Evolutionary conservation across 1,139 yeast genomes (phyloP).

Genomic region (Yamadazyma trypodendri): DNA sequence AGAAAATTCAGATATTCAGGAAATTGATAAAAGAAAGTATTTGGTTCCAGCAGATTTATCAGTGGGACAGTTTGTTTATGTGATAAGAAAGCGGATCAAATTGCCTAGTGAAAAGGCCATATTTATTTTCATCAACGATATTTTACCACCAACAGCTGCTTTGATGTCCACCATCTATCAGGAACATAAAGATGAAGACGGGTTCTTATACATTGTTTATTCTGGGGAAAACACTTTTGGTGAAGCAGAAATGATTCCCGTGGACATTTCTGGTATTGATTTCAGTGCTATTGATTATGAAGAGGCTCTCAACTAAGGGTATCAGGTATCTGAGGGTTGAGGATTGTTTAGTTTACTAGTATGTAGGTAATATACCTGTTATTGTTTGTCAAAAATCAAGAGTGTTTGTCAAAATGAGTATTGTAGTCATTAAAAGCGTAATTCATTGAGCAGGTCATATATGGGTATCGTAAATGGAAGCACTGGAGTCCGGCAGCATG

Average conservation of each 20-base stretch:
- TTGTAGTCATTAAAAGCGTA: no score
- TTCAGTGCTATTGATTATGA: slow-evolving; percentile 10
- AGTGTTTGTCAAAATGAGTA: no score
- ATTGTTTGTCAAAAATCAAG: no score
- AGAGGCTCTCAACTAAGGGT: slow-evolving; percentile 1
- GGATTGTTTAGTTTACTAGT: no score
- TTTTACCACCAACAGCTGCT: slow-evolving; percentile 96
- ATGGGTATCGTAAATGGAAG: slow-evolving; percentile 5
- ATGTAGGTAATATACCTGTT: no score
- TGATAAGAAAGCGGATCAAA: slow-evolving; percentile 92
- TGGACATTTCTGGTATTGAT: slow-evolving; percentile 15
- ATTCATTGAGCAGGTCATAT: no score
- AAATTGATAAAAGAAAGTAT: slow-evolving; percentile 94
- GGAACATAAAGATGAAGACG: slow-evolving; percentile 97
- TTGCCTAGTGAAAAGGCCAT: slow-evolving; percentile 97
- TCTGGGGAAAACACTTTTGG: slow-evolving; percentile 88
- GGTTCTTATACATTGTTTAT: slow-evolving; percentile 90
- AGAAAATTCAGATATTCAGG: slow-evolving; percentile 93
- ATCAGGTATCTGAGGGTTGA: no score
- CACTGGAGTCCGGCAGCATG: slow-evolving; percentile 13
- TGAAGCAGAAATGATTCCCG: slow-evolving; percentile 26
- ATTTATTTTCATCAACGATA: slow-evolving; percentile 93
- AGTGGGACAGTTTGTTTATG: slow-evolving; percentile 97
- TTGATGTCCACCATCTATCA: slow-evolving; percentile 92
- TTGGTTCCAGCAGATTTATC: slow-evolving; percentile 95